These are phyloP conservation scores for Aegilops speltoides DNA, from an alignment of 176 grass and related monocot species.

Conservation along the genomic window DNA sequence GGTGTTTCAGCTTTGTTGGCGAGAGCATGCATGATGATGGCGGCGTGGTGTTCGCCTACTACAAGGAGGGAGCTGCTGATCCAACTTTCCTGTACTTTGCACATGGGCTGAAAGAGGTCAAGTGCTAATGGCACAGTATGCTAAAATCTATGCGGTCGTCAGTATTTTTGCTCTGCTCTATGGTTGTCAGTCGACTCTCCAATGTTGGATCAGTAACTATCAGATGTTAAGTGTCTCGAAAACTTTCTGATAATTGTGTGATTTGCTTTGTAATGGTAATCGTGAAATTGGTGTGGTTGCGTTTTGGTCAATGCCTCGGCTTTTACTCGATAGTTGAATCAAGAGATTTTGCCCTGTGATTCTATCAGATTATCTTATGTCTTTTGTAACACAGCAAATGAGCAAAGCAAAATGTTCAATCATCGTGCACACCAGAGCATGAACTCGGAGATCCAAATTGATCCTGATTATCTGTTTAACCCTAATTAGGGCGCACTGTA, in stretches of 20 bases:
- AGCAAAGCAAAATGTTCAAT: too few species aligned
- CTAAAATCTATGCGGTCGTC: background rate
- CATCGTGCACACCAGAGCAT: too few species aligned
- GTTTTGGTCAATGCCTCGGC: background rate
- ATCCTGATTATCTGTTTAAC: too few species aligned
- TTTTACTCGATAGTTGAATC: background rate
- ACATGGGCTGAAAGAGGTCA: constrained; percentile 72
- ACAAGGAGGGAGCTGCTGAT: constrained; percentile 69
- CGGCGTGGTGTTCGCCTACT: constrained; percentile 74
- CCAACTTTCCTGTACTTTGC: constrained; percentile 90
- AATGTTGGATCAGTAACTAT: constrained; percentile 12
- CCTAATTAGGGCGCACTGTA: too few species aligned
- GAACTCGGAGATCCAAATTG: too few species aligned
- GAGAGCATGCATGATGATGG: constrained; percentile 91
- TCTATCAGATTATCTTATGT: too few species aligned
- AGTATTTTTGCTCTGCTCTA: constrained; percentile 34
- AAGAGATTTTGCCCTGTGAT: background rate
- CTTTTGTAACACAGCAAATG: too few species aligned
- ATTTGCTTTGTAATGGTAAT: background rate
- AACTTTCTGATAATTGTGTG: constrained; percentile 1
- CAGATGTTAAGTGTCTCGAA: background rate
- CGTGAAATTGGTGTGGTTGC: background rate
- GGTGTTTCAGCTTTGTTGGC: constrained; percentile 71
- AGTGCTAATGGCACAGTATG: constrained; percentile 50
- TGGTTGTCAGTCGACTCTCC: background rate